Conservation (phyloP, 306 rosid genomes). For the Dryas drummondii region DNA sequence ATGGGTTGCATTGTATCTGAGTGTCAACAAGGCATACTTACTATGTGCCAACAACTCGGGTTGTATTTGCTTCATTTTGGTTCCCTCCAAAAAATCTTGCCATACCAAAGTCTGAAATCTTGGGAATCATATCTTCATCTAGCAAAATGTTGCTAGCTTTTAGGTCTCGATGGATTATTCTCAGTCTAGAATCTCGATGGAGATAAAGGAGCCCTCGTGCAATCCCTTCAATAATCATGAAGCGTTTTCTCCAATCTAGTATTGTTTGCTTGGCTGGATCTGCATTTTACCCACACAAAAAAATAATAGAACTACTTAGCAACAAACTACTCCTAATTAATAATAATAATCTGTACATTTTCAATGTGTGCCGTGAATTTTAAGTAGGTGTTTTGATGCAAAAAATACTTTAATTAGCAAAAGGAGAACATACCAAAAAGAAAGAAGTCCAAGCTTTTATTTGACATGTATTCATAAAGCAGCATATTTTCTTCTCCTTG, state of each 20-base stretch:
- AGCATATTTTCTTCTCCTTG: conserved; percentile 86
- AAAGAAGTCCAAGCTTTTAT: conserved; percentile 83
- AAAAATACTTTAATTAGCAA: background rate
- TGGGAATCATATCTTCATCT: conserved; percentile 83
- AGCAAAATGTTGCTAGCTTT: conserved; percentile 79
- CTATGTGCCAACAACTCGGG: conserved; percentile 89
- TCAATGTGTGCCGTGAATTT: background rate
- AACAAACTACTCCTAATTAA: no score
- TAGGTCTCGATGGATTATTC: conserved; percentile 82
- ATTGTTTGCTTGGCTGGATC: conserved; percentile 49
- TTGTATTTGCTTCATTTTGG: conserved; percentile 72
- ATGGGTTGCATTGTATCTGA: background rate
- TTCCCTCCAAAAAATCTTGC: conserved; percentile 87
- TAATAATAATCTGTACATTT: no score
- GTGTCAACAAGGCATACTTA: conserved; percentile 37
- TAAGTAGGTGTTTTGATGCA: background rate
- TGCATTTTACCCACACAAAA: conserved; percentile 27
- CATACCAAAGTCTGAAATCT: conserved; percentile 90
- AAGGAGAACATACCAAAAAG: conserved; percentile 57
- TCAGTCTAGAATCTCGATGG: conserved; percentile 82
- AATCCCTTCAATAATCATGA: conserved; percentile 72
- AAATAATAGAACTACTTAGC: no score
- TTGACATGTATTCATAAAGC: conserved; percentile 83
- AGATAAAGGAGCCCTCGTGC: conserved; percentile 93
- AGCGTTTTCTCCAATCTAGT: conserved; percentile 65